Conservation (phyloP, 345 rosid genomes). For the Excoecaria agallocha region DNA sequence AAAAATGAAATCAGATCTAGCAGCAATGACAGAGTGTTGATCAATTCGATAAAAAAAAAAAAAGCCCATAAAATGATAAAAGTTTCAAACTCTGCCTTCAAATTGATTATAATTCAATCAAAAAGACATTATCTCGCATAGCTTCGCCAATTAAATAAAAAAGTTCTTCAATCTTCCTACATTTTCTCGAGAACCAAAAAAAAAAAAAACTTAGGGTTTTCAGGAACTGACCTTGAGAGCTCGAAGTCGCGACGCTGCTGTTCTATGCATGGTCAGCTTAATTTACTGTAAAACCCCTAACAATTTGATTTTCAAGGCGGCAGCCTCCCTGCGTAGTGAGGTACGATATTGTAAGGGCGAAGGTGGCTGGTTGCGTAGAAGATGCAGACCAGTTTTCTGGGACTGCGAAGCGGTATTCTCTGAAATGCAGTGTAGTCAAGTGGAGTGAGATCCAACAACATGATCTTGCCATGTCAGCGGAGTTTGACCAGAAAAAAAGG, state of each 20-base stretch:
- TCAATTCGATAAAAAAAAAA: background rate
- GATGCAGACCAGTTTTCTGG: background rate
- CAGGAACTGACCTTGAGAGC: conserved; percentile 25
- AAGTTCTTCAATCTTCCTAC: background rate
- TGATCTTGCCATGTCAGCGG: background rate
- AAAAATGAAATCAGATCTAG: conserved; percentile 13
- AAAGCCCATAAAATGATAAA: background rate
- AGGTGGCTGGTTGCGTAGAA: background rate
- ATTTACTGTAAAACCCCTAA: background rate
- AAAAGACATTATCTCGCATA: background rate
- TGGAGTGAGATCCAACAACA: background rate
- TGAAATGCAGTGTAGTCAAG: background rate
- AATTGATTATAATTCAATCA: background rate
- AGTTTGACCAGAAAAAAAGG: no score
- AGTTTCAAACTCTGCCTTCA: background rate
- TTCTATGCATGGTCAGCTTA: conserved; percentile 23
- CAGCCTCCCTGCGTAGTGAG: background rate
- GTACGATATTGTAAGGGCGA: conserved; percentile 1
- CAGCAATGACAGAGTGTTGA: background rate
- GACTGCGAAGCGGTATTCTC: background rate
- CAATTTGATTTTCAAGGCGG: conserved; percentile 1
- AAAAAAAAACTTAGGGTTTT: background rate
- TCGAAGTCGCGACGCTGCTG: conserved; percentile 27
- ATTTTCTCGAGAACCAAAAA: background rate
- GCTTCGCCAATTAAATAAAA: background rate